Evolutionary conservation across 1,284 basidiomycete genomes (phyloP).

Genomic region (Austroboletus novae-zelandiae): DNA sequence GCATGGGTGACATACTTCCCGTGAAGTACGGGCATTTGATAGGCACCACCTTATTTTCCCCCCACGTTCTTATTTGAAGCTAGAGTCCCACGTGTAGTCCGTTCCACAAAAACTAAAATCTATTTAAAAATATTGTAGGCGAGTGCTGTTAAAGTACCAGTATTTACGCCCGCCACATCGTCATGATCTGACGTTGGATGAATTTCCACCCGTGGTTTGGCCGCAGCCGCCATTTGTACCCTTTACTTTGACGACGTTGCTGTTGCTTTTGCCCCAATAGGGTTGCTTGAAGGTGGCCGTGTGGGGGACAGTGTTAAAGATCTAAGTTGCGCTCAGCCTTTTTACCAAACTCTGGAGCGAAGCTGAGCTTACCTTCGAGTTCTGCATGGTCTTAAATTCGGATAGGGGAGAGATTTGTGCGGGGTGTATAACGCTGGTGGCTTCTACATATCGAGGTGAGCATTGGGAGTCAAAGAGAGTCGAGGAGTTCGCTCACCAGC

Average conservation of each 20-base stretch:
- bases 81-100: neutral
- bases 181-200: neutral
- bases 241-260: neutral
- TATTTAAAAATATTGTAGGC: neutral
- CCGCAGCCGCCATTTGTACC: neutral
- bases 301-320: neutral
- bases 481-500: neutral
- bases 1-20: neutral
- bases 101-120: neutral
- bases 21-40: neutral
- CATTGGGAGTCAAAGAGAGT: too few species aligned
- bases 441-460: conserved; percentile 11
- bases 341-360: neutral
- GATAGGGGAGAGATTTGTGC: neutral
- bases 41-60: neutral
- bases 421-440: neutral
- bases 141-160: too few species aligned
- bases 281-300: conserved; percentile 11
- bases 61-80: neutral
- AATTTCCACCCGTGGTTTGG: neutral
- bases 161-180: neutral
- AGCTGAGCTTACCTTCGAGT: conserved; percentile 2
- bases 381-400: conserved; percentile 12
- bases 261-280: conserved; percentile 4
- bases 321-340: conserved; percentile 12